Conservation (phyloP, 2,329 filamentous ascomycete genomes). For the Diaporthe batatas region DNA sequence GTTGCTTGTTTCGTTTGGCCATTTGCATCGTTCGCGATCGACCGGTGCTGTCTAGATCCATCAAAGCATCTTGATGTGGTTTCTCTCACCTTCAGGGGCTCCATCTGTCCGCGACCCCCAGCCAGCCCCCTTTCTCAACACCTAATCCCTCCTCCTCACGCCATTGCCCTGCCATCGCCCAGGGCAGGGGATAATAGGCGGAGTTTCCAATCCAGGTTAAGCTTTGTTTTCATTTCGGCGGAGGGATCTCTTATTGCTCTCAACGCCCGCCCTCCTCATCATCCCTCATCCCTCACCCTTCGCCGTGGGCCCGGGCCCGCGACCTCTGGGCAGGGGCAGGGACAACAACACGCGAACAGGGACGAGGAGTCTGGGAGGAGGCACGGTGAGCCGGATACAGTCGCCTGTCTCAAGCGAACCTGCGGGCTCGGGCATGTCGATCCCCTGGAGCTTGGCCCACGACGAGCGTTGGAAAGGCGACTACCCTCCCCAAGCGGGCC, state of each 20-base stretch:
- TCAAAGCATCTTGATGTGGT: not conserved
- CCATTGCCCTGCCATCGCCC: not conserved
- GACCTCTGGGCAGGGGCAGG: conserved; percentile 6
- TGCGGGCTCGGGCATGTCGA: conserved; percentile 21
- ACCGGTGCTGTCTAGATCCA: conserved; percentile 20
- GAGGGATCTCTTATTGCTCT: not conserved
- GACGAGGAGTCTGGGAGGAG: not conserved
- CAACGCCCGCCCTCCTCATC: not conserved
- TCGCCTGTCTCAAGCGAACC: conserved; percentile 19
- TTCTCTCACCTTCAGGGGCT: not conserved
- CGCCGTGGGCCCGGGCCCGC: not conserved
- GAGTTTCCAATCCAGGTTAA: conserved; percentile 24
- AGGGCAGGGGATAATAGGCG: not conserved
- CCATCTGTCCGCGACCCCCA: not conserved
- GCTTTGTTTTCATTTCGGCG: not conserved
- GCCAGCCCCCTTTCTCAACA: not conserved
- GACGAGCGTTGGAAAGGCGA: conserved; percentile 10
- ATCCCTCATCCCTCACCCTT: not conserved
- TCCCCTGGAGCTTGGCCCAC: conserved; percentile 3
- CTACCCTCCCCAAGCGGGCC: not conserved
- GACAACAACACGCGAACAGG: not conserved
- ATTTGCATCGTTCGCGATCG: conserved; percentile 28
- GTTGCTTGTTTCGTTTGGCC: conserved; percentile 31
- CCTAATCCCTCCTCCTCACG: not conserved
- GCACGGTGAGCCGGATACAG: conserved; percentile 16